Evolutionary conservation across 345 rosid species (phyloP).

Genomic region (Mercurialis annua): DNA sequence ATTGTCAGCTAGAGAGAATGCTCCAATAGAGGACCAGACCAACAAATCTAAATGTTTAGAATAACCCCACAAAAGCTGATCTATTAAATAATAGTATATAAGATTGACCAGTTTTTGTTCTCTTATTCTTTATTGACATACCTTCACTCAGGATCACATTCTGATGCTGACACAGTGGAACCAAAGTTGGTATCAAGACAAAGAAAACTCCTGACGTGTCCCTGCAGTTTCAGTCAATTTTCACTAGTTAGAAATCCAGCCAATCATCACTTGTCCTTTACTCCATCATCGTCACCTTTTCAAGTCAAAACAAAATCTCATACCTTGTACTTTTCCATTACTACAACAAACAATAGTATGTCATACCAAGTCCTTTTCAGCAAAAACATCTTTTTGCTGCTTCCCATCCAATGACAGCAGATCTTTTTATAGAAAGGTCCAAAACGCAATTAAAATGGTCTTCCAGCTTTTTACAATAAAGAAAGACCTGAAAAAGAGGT

Average conservation of each 20-base stretch:
- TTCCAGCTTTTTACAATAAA: slow-evolving; percentile 2
- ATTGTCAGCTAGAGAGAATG: slow-evolving; percentile 15
- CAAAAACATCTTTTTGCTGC: slow-evolving; percentile 18
- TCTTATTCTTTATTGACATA: slow-evolving; percentile 23
- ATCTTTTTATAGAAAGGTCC: neutral
- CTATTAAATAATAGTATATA: neutral
- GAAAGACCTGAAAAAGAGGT: slow-evolving; percentile 15
- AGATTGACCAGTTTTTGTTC: slow-evolving; percentile 23
- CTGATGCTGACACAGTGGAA: slow-evolving; percentile 26
- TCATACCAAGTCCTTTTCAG: slow-evolving; percentile 22
- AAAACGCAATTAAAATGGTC: neutral
- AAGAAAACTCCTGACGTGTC: slow-evolving; percentile 25
- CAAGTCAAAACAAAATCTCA: slow-evolving; percentile 24
- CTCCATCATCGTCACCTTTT: neutral
- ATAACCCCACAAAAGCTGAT: slow-evolving; percentile 23
- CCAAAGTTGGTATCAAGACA: slow-evolving; percentile 12
- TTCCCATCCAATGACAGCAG: slow-evolving; percentile 19
- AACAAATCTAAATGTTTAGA: neutral
- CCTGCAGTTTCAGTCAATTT: slow-evolving; percentile 17
- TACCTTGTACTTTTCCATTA: slow-evolving; percentile 33
- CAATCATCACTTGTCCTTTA: slow-evolving; percentile 31
- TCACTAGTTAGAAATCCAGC: slow-evolving; percentile 17
- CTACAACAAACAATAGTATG: no score
- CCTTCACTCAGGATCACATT: slow-evolving; percentile 4
- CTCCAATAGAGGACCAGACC: slow-evolving; percentile 4